Percentiles rank a stretch among this genome's conserved stretches.
Conservation (phyloP, 345 rosid genomes). For the Salix viminalis region DNA sequence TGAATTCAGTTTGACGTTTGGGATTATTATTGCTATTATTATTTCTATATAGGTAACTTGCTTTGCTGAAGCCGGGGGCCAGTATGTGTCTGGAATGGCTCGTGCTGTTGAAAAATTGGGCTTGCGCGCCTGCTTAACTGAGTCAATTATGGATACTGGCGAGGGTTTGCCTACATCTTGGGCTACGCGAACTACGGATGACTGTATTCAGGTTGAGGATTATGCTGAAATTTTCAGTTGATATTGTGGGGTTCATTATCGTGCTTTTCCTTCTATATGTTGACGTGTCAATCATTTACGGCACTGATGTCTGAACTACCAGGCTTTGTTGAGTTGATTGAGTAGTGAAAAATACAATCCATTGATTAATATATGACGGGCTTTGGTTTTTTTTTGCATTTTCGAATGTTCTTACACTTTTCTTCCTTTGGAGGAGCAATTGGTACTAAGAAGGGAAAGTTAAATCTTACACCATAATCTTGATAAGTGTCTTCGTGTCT, state of each 20-base stretch:
- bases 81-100: slow-evolving; percentile 60
- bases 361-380: not conserved
- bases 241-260: not conserved
- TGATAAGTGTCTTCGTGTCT: not conserved
- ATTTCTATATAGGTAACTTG: slow-evolving; percentile 51
- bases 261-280: not conserved
- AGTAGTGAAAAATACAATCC: not conserved
- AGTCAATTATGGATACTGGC: slow-evolving; percentile 62
- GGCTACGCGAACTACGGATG: slow-evolving; percentile 51
- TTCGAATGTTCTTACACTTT: not conserved
- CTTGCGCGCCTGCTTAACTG: slow-evolving; percentile 56
- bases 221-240: not conserved
- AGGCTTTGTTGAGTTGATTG: not conserved
- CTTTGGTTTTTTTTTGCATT: not conserved
- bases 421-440: not conserved
- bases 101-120: slow-evolving; percentile 60
- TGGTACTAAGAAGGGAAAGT: not conserved
- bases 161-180: slow-evolving; percentile 60
- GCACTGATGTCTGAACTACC: not conserved
- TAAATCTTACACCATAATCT: not conserved
- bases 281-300: not conserved
- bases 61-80: slow-evolving; percentile 81
- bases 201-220: slow-evolving; percentile 51
- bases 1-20: not conserved
- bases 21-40: not conserved